These are phyloP conservation scores for Sphaerulina vaccinii DNA, from an alignment of 2,329 filamentous ascomycete genomes.

Conservation along the genomic window DNA sequence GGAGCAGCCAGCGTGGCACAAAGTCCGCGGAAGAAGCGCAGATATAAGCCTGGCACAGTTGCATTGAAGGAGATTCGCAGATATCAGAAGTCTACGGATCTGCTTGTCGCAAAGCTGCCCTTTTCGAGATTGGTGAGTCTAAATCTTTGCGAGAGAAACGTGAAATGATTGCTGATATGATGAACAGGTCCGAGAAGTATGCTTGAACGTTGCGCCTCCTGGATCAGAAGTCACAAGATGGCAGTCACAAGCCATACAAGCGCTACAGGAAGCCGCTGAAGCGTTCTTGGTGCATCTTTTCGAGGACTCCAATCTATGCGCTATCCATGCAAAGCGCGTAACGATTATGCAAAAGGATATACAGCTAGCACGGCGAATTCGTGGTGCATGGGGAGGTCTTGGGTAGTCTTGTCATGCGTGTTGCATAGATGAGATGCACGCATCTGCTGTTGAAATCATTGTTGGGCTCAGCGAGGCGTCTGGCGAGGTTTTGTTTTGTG, in stretches of 20 bases:
- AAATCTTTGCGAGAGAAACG: neutral
- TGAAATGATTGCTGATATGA: slow-evolving; percentile 6
- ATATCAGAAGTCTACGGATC: slow-evolving; percentile 96
- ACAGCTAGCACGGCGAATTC: slow-evolving; percentile 90
- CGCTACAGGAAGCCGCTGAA: slow-evolving; percentile 97
- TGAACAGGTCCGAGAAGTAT: slow-evolving; percentile 78
- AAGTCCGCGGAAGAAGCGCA: slow-evolving; percentile 30
- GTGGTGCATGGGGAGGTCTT: slow-evolving; percentile 61
- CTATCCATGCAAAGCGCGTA: slow-evolving; percentile 98
- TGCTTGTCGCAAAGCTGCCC: slow-evolving; percentile 93
- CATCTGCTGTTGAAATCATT: slow-evolving; percentile 9
- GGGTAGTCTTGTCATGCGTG: slow-evolving; percentile 6
- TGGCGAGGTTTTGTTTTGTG: slow-evolving; percentile 22
- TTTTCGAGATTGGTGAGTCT: slow-evolving; percentile 80
- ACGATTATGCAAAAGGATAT: slow-evolving; percentile 98
- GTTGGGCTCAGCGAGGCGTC: slow-evolving; percentile 29
- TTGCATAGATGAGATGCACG: neutral
- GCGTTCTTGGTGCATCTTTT: slow-evolving; percentile 98
- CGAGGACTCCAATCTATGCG: slow-evolving; percentile 97
- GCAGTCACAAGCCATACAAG: slow-evolving; percentile 96
- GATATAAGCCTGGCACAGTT: slow-evolving; percentile 68
- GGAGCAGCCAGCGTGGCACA: slow-evolving; percentile 10
- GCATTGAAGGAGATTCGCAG: slow-evolving; percentile 97
- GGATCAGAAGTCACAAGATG: slow-evolving; percentile 71
- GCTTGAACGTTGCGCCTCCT: slow-evolving; percentile 84